Conservation (phyloP, 192 early-diverging fungal species). For the Physocladia obscura region DNA sequence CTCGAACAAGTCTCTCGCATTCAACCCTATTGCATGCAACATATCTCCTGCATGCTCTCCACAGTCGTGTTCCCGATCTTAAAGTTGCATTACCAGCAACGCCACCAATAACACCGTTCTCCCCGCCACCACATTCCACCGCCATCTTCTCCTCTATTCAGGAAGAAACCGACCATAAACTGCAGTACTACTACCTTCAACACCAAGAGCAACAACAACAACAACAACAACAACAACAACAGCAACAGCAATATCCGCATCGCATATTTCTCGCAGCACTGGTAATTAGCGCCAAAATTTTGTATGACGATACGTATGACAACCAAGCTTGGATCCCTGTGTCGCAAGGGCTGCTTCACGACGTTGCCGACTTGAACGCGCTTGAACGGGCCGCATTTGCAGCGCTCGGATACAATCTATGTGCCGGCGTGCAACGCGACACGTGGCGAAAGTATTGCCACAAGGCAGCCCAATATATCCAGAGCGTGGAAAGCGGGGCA, state of each 20-base stretch:
- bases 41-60: constrained; percentile 1
- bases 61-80: neutral
- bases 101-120: neutral
- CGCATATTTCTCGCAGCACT: constrained; percentile 2
- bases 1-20: constrained; percentile 10
- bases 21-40: constrained; percentile 1
- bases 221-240: neutral
- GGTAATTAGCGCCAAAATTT: constrained; percentile 17
- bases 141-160: neutral
- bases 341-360: neutral
- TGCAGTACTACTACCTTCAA: too few relatives aligned
- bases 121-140: neutral
- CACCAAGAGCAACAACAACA: neutral
- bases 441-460: constrained; percentile 11
- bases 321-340: constrained; percentile 13
- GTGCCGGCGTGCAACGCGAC: neutral
- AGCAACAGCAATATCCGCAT: too few relatives aligned
- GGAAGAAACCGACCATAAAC: neutral
- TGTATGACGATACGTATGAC: constrained; percentile 29
- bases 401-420: neutral
- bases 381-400: constrained; percentile 5
- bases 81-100: neutral
- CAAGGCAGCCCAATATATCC: neutral
- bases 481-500: neutral
- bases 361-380: constrained; percentile 17